Percentiles rank a stretch among this genome's conserved stretches.
These are phyloP conservation scores for Tolypocladium endophyticum DNA, from an alignment of 2,329 filamentous ascomycete species.

Conservation along the genomic window DNA sequence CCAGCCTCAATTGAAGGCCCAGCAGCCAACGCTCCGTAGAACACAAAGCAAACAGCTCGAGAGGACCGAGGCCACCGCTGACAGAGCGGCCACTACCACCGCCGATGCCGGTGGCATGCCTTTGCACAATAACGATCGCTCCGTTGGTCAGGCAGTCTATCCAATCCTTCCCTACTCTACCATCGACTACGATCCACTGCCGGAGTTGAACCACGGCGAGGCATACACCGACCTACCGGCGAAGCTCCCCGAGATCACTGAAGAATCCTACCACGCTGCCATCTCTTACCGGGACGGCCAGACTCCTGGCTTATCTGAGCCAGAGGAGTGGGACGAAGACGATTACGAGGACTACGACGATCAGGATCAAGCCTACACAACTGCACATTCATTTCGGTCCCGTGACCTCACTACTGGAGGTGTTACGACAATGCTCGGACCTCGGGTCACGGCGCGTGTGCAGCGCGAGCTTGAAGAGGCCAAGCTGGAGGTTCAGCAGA, in stretches of 20 bases:
- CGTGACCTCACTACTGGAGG: slow-evolving; percentile 48
- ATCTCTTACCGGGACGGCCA: slow-evolving; percentile 12
- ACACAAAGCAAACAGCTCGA: slow-evolving; percentile 34
- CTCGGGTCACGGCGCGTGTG: slow-evolving; percentile 57
- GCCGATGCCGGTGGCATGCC: slow-evolving; percentile 6
- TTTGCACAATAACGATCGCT: slow-evolving; percentile 6
- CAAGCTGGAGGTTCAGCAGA: slow-evolving; percentile 57
- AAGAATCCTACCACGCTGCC: slow-evolving; percentile 15
- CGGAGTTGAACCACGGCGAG: slow-evolving; percentile 13
- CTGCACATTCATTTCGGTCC: slow-evolving; percentile 64
- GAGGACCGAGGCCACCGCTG: slow-evolving; percentile 7
- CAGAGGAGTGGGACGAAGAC: slow-evolving; percentile 69
- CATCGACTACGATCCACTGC: slow-evolving; percentile 12
- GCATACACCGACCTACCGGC: slow-evolving; percentile 11
- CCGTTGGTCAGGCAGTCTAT: slow-evolving; percentile 13
- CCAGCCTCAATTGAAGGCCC: slow-evolving; percentile 39
- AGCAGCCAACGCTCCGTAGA: slow-evolving; percentile 28
- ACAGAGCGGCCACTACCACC: not conserved
- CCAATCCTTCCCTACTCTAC: slow-evolving; percentile 15
- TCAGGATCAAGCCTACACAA: slow-evolving; percentile 59
- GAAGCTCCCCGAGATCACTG: slow-evolving; percentile 19
- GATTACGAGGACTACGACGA: slow-evolving; percentile 60
- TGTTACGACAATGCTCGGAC: slow-evolving; percentile 54
- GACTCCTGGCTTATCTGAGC: slow-evolving; percentile 21
- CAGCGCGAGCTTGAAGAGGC: slow-evolving; percentile 61